Percentiles rank a stretch among this genome's conserved stretches.
These are phyloP conservation scores for Cercospora zeae-maydis DNA, from an alignment of 2,329 filamentous ascomycete species.

Conservation along the genomic window DNA sequence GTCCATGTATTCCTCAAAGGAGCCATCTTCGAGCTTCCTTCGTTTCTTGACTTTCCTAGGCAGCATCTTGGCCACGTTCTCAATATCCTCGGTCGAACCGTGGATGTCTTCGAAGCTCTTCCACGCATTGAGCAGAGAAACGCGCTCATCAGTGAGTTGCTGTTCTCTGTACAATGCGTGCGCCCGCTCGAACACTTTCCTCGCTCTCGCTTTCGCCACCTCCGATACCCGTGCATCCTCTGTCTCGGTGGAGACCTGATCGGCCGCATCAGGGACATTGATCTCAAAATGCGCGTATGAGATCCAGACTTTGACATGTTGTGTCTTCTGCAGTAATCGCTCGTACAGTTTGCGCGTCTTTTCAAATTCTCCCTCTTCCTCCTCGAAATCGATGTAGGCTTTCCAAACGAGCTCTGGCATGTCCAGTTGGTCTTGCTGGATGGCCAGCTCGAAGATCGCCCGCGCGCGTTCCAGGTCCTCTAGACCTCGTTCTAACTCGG, in stretches of 20 bases:
- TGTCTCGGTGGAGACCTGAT: conserved; percentile 47
- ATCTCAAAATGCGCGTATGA: conserved; percentile 98
- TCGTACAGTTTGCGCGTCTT: conserved; percentile 80
- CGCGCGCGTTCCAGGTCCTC: conserved; percentile 85
- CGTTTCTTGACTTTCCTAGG: conserved; percentile 88
- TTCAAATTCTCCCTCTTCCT: conserved; percentile 80
- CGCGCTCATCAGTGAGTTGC: conserved; percentile 90
- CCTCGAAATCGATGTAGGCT: conserved; percentile 97
- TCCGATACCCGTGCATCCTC: conserved; percentile 66
- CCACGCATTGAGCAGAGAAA: conserved; percentile 87
- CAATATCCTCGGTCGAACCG: conserved; percentile 69
- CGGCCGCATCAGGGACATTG: conserved; percentile 71
- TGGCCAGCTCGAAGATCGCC: conserved; percentile 87
- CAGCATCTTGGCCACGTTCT: conserved; percentile 88
- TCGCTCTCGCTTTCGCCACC: conserved; percentile 75
- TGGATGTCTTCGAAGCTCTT: conserved; percentile 86
- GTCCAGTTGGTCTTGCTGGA: conserved; percentile 77
- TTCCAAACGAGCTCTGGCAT: conserved; percentile 99
- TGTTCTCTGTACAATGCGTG: conserved; percentile 83
- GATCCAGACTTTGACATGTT: conserved; percentile 99
- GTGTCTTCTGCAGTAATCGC: conserved; percentile 86
- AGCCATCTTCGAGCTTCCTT: conserved; percentile 85
- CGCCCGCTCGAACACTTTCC: conserved; percentile 79
- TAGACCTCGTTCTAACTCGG: conserved; percentile 84
- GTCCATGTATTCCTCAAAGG: conserved; percentile 94